phyloP scores from a whole-genome alignment of 2,329 filamentous ascomycete genomes.

The Cladophialophora psammophila region DNA sequence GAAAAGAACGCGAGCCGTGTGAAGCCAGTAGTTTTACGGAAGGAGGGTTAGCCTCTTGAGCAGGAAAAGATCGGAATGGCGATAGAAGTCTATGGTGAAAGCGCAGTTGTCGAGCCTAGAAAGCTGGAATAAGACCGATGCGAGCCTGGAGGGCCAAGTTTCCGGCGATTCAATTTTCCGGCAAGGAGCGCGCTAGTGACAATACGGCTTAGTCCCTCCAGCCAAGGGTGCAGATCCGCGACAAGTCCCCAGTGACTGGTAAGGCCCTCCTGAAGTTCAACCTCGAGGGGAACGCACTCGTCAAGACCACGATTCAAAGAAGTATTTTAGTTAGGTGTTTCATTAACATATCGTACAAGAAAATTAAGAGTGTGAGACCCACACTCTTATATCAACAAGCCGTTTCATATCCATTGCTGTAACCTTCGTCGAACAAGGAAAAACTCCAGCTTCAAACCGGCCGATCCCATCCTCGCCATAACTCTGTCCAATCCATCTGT shows the following conservation, averaged over 20 bases:
- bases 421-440: background rate
- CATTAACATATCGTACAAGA: background rate
- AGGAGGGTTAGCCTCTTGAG: background rate
- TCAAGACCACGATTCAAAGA: background rate
- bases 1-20: background rate
- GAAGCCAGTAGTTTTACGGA: background rate
- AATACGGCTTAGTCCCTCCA: background rate
- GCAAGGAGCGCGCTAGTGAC: background rate
- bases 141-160: background rate
- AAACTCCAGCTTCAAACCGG: background rate
- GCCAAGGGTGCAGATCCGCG: background rate
- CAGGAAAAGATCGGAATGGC: background rate
- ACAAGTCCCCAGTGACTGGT: background rate
- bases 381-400: conserved; percentile 7
- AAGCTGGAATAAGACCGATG: background rate
- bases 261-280: background rate
- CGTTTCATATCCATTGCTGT: conserved; percentile 5
- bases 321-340: background rate
- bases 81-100: background rate
- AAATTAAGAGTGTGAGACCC: background rate
- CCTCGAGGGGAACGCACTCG: background rate
- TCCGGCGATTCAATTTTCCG: background rate
- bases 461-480: background rate
- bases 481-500: background rate
- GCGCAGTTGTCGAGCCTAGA: background rate